A percentile compares a stretch with the other conserved stretches of the same genome.
These are phyloP conservation scores for Panaeolus papilionaceus DNA, from an alignment of 768 basidiomycete species.

Conservation along the genomic window DNA sequence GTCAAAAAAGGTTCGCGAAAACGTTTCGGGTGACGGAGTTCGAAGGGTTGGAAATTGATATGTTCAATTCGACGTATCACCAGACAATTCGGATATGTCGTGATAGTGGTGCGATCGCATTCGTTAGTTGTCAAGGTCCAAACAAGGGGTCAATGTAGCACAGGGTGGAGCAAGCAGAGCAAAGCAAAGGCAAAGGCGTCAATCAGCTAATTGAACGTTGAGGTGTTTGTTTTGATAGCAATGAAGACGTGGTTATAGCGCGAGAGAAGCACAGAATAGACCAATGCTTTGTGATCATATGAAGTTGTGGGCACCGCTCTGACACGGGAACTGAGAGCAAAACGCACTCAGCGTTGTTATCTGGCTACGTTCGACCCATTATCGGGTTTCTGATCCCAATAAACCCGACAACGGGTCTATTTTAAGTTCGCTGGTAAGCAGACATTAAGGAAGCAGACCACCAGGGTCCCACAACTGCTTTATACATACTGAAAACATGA, in stretches of 20 bases:
- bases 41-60: background rate
- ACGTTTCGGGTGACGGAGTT: background rate
- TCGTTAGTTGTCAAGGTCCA: background rate
- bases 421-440: background rate
- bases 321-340: background rate
- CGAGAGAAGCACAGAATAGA: background rate
- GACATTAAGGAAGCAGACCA: background rate
- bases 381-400: slow-evolving; percentile 8
- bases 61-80: background rate
- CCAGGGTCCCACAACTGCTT: background rate
- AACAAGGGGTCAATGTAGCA: slow-evolving; percentile 2
- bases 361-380: background rate
- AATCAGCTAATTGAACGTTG: background rate
- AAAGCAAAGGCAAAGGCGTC: slow-evolving; percentile 10
- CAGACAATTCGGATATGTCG: background rate
- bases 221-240: slow-evolving; percentile 4
- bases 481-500: background rate
- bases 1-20: background rate
- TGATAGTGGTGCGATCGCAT: background rate
- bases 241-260: background rate
- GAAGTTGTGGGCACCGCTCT: background rate
- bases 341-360: background rate
- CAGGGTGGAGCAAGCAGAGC: background rate
- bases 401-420: background rate
- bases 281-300: background rate